Evolutionary conservation across 2,329 filamentous ascomycete genomes (phyloP), one percentile per base, ranked within the genome.

Genomic region (Botryotinia convoluta): DNA sequence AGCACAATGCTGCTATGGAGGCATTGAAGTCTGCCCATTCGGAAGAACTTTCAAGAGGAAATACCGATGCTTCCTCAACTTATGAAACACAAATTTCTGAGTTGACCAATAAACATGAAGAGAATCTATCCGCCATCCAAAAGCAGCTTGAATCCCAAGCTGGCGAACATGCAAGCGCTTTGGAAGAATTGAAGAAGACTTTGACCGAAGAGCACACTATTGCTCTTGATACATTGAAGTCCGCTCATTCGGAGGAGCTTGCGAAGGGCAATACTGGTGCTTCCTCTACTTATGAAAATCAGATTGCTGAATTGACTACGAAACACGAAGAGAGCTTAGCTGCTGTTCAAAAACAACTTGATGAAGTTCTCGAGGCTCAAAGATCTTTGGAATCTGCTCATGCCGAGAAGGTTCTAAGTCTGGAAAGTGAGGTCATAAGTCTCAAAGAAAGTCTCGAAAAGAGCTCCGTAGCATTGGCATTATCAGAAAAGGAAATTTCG

Each of bases 271-370:
- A 84, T 76, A 78, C 83, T 0, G 82, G 85, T 67, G 82, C 83
- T 14, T 82, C 83, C 20, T 84, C 79, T 44, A 71, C 84, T 2
- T 85, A 88, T 44, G 85, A 88, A 74, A 82, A 85, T 72, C 83
- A 84, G 32, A 79, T 90, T 42, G 81, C 83, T 16, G 86, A 87
- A 16, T 82, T 90, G 64, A 87, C 86, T 77, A 77, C 83, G 6
- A 81, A 81, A 65, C 87, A 90, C 75, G 86, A 89, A 72, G 78
- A 83, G 18, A 81, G 83, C 5, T 77, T 85, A 44, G 83, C 83
- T 37, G 85, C 85, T 32, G 81, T 91, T 63, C 86, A 90, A 80
- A 85, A 83, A 78, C 86, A 88, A 80, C 83, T 91, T 45, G 85
- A 88, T 32, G 85, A 87, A 59, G 79, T 90, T 70, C 83, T 83